Conservation (phyloP, 2,329 filamentous ascomycete genomes). For the Geosmithia morbida region DNA sequence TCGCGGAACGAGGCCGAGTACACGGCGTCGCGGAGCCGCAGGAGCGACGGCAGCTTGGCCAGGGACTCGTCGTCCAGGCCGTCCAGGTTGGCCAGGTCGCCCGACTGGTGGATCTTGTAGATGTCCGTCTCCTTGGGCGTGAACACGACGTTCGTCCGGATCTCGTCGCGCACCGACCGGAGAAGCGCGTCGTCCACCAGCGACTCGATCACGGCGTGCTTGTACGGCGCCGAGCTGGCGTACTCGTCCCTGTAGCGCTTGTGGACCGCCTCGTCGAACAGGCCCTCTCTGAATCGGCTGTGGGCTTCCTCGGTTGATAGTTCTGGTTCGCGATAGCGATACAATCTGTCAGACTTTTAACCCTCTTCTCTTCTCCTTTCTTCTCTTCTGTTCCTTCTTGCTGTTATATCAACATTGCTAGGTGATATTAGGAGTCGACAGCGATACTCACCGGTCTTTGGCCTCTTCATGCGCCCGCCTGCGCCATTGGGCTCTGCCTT, state of each 20-base stretch:
- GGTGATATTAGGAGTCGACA: too few species aligned
- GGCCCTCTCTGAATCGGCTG: constrained; percentile 47
- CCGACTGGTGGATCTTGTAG: constrained; percentile 98
- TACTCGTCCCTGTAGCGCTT: constrained; percentile 47
- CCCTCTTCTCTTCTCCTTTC: constrained; percentile 2
- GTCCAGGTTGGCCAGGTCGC: constrained; percentile 91
- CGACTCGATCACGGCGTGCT: constrained; percentile 76
- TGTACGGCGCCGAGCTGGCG: constrained; percentile 58
- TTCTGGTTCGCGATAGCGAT: constrained; percentile 15
- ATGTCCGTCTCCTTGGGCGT: constrained; percentile 99
- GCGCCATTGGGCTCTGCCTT: constrained; percentile 30
- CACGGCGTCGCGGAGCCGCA: constrained; percentile 81
- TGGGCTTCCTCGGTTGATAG: constrained; percentile 34
- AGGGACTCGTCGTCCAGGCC: constrained; percentile 80
- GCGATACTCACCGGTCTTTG: constrained; percentile 27
- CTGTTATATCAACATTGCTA: constrained; percentile 2
- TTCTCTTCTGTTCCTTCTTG: not conserved
- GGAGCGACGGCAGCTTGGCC: constrained; percentile 74
- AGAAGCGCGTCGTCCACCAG: constrained; percentile 72
- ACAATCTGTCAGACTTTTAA: not conserved
- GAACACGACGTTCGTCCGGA: constrained; percentile 82
- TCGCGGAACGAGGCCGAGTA: constrained; percentile 83
- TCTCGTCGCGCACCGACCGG: constrained; percentile 75
- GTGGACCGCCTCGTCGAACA: constrained; percentile 48
- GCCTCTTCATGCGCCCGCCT: constrained; percentile 31